Evolutionary conservation across 2,329 filamentous ascomycete genomes (phyloP).

Genomic region (Microcera coccophila): DNA sequence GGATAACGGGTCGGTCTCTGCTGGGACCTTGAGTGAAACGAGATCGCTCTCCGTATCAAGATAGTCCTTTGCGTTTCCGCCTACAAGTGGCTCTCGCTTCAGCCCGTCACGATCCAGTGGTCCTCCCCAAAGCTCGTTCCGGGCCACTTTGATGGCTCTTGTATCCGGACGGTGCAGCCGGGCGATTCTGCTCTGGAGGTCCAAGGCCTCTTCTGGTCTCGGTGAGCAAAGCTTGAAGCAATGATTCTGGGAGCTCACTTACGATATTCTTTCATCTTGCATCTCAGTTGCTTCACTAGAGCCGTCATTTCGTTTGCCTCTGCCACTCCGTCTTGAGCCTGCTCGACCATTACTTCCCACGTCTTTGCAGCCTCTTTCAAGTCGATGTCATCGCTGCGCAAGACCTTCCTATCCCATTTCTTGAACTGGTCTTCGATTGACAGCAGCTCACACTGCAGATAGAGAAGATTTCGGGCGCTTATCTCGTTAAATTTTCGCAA

Average conservation of each 20-base stretch:
- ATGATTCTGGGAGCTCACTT: rapidly evolving
- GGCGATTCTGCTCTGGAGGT: not conserved
- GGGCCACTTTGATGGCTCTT: not conserved
- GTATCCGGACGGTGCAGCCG: not conserved
- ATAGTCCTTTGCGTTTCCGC: slow-evolving; percentile 2
- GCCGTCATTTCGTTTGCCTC: not conserved
- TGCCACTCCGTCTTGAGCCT: rapidly evolving
- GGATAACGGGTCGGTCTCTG: not conserved
- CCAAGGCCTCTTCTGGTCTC: not conserved
- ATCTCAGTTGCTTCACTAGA: rapidly evolving
- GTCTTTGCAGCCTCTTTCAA: slow-evolving; percentile 1
- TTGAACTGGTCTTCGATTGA: not conserved
- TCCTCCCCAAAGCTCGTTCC: not conserved
- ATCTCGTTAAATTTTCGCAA: slow-evolving; percentile 3
- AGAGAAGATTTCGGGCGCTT: slow-evolving; percentile 2
- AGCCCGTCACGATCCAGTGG: rapidly evolving
- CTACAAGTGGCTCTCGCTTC: not conserved
- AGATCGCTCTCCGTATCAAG: not conserved
- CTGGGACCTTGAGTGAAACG: not conserved
- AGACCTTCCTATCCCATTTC: not conserved
- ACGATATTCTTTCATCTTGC: slow-evolving; percentile 5
- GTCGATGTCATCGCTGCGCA: not conserved
- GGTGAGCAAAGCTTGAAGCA: not conserved
- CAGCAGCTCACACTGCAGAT: not conserved
- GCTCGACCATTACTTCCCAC: slow-evolving; percentile 6